Conservation (phyloP, 176 grass and related monocot species). For the Puya raimondii region DNA sequence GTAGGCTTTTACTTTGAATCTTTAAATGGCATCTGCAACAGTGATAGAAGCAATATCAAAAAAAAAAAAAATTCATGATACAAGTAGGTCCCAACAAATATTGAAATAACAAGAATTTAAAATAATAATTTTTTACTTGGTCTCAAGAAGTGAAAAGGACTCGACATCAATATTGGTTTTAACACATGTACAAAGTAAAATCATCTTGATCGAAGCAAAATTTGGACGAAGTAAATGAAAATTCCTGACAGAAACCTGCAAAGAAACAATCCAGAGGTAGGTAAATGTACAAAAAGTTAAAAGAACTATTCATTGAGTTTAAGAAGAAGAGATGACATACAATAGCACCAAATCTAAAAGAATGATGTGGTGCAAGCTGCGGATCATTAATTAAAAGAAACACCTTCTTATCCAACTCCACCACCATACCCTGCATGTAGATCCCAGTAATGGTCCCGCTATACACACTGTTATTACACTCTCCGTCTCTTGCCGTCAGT, state of each 20-base stretch:
- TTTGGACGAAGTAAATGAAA: constrained; percentile 35
- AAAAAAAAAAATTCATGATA: background rate
- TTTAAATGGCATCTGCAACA: constrained; percentile 41
- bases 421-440: constrained; percentile 43
- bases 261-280: background rate
- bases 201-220: constrained; percentile 43
- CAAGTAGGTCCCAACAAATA: too few relatives aligned
- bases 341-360: constrained; percentile 71
- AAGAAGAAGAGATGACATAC: constrained; percentile 29
- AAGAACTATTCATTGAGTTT: constrained; percentile 1
- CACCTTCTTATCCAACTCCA: constrained; percentile 51
- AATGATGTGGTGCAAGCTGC: constrained; percentile 42
- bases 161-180: constrained; percentile 56
- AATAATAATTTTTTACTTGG: constrained; percentile 40
- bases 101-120: background rate
- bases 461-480: constrained; percentile 29
- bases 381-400: constrained; percentile 70
- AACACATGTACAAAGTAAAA: constrained; percentile 62
- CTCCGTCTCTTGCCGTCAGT: background rate
- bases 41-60: constrained; percentile 16
- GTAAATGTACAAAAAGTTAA: background rate
- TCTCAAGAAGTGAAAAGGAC: constrained; percentile 53
- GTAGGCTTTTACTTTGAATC: constrained; percentile 24
- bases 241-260: constrained; percentile 71
- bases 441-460: constrained; percentile 57